phyloP scores from a whole-genome alignment of 768 basidiomycete genomes.

The Lactarius indigo region DNA sequence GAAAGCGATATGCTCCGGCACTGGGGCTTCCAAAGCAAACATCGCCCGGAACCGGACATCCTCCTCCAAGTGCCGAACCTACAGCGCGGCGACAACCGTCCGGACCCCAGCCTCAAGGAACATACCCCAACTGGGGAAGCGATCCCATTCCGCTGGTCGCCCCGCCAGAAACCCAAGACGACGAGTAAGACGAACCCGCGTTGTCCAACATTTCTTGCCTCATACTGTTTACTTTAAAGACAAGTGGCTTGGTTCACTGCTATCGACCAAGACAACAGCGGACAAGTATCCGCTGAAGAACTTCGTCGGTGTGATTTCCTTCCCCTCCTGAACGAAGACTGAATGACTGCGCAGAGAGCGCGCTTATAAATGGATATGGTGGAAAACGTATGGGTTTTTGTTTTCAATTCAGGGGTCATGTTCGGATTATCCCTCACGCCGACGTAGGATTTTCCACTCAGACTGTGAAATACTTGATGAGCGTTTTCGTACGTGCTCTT shows the following conservation, averaged over 20 bases:
- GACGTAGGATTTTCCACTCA: neutral
- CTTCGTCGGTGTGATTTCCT: neutral
- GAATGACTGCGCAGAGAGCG: constrained; percentile 4
- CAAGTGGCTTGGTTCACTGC: constrained; percentile 3
- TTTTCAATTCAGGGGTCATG: neutral
- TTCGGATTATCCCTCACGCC: neutral
- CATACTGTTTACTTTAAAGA: neutral
- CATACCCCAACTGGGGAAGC: neutral
- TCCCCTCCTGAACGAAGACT: neutral
- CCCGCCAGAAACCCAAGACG: neutral
- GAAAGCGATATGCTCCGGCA: neutral
- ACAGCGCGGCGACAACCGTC: neutral
- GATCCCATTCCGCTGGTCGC: neutral
- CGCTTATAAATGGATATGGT: constrained; percentile 8
- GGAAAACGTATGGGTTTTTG: neutral
- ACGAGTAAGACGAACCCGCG: neutral
- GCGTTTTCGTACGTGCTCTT: constrained; percentile 7
- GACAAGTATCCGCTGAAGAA: constrained; percentile 6
- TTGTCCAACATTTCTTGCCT: neutral
- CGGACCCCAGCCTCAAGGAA: neutral
- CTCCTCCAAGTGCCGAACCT: neutral
- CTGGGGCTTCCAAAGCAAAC: neutral
- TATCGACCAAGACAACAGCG: constrained; percentile 10
- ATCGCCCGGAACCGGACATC: neutral
- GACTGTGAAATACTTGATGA: constrained; percentile 12